phyloP scores from a whole-genome alignment of 345 rosid genomes.

The Euphorbia tirucalli region DNA sequence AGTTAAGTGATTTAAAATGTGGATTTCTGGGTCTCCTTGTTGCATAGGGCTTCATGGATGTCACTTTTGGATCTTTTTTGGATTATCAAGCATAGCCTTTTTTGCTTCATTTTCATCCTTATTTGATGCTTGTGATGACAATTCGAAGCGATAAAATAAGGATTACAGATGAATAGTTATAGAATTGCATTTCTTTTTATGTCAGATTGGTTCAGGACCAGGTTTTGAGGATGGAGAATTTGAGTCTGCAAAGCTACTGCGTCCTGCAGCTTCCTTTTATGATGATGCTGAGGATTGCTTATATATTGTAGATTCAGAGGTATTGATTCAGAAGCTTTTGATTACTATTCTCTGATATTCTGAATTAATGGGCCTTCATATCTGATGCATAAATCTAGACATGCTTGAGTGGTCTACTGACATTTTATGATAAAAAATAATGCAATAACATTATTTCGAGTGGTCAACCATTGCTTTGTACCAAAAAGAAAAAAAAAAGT shows the following conservation, averaged over 20 bases:
- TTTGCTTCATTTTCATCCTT: neutral
- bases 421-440: neutral
- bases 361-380: neutral
- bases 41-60: neutral
- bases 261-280: constrained; percentile 78
- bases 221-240: constrained; percentile 99
- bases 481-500: neutral
- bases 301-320: constrained; percentile 92
- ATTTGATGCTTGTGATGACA: neutral
- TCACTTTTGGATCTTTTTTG: neutral
- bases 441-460: too few relatives aligned
- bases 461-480: neutral
- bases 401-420: neutral
- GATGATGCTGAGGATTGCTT: constrained; percentile 67
- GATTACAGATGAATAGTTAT: constrained; percentile 26
- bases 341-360: constrained; percentile 6
- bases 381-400: neutral
- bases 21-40: neutral
- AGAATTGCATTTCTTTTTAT: constrained; percentile 34
- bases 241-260: constrained; percentile 74
- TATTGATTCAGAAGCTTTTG: constrained; percentile 29
- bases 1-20: neutral
- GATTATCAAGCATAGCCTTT: neutral
- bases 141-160: constrained; percentile 15
- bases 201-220: constrained; percentile 93